Evolutionary conservation across 139 green algal species (phyloP).

Genomic region (Dunaliella sp.): DNA sequence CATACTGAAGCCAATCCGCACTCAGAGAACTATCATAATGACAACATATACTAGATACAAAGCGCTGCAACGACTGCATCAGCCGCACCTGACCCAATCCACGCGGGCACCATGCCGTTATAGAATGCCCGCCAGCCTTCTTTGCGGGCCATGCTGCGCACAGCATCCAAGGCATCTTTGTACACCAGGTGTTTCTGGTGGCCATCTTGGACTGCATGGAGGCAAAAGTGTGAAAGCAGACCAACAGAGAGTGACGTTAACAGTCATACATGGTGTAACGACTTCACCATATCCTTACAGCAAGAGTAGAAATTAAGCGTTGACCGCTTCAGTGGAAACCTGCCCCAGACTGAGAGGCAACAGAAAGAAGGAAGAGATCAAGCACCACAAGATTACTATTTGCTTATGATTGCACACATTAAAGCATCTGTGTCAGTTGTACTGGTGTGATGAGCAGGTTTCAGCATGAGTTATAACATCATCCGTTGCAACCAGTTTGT

Average conservation of each 20-base stretch:
- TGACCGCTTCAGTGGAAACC: not conserved
- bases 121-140: conserved; percentile 78
- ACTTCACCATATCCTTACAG: not conserved
- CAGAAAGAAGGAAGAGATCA: not conserved
- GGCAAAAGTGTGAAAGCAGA: too few species aligned
- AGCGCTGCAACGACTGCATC: too few species aligned
- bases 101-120: conserved; percentile 69
- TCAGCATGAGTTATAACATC: too few species aligned
- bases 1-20: too few species aligned
- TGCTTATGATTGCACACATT: not conserved
- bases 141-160: conserved; percentile 53
- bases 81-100: conserved; percentile 74
- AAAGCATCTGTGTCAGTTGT: not conserved
- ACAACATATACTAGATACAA: too few species aligned
- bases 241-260: not conserved
- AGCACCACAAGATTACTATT: too few species aligned
- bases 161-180: conserved; percentile 61
- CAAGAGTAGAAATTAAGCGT: not conserved
- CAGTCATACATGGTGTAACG: not conserved
- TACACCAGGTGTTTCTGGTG: conserved; percentile 42
- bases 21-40: too few species aligned
- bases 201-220: conserved; percentile 81
- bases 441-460: too few species aligned
- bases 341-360: not conserved
- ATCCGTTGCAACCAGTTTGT: conserved; percentile 1